phyloP scores from a whole-genome alignment of 2,329 filamentous ascomycete species.

The Lecanosticta acicola region DNA sequence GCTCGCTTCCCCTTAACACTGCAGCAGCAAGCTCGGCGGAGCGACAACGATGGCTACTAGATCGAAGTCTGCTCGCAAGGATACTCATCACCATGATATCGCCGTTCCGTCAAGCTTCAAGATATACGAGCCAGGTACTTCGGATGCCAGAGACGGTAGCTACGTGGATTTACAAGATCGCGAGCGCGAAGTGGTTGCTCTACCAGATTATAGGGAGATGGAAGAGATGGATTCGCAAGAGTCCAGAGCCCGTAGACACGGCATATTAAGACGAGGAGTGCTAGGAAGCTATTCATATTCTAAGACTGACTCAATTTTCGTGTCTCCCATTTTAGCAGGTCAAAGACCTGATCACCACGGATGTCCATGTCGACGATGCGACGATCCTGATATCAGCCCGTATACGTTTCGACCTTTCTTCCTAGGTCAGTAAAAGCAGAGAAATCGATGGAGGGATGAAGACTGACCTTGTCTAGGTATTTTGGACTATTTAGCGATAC shows the following conservation, averaged over 20 bases:
- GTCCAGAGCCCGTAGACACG: constrained; percentile 10
- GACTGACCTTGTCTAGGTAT: constrained; percentile 3
- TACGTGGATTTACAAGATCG: constrained; percentile 1
- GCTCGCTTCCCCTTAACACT: too few species aligned
- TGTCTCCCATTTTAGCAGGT: constrained; percentile 25
- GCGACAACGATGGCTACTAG: constrained; percentile 1
- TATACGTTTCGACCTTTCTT: constrained; percentile 39
- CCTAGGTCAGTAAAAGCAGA: constrained; percentile 26
- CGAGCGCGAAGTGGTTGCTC: background rate
- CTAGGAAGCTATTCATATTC: too few species aligned
- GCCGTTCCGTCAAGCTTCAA: background rate
- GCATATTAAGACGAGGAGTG: too few species aligned
- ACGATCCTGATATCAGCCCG: constrained; percentile 34
- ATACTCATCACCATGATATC: constrained; percentile 2
- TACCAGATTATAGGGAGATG: constrained; percentile 5
- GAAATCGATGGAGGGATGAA: background rate
- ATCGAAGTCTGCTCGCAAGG: constrained; percentile 1
- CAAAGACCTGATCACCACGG: constrained; percentile 31
- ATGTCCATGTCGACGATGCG: constrained; percentile 37
- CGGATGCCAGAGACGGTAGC: constrained; percentile 4
- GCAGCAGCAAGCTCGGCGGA: background rate
- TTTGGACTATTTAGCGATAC: constrained; percentile 38
- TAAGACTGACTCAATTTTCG: too few species aligned
- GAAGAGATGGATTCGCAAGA: constrained; percentile 8
- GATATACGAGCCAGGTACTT: constrained; percentile 4